Evolutionary conservation across 2,329 filamentous ascomycete species (phyloP).

Genomic region (Pleoardoris graminearum): DNA sequence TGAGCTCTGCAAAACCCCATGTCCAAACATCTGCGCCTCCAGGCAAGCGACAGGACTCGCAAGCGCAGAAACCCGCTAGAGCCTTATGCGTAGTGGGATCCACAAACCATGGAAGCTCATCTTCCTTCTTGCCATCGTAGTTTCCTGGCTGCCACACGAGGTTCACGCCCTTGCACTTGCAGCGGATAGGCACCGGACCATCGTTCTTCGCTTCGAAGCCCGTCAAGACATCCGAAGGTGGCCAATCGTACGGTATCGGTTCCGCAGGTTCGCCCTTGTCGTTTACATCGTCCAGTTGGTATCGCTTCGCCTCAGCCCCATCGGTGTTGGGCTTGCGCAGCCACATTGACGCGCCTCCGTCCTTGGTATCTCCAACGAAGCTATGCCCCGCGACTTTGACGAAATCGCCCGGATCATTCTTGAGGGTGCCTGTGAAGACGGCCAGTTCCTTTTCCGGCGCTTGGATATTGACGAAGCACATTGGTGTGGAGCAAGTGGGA

Average conservation of each 20-base stretch:
- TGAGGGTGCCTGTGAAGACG: constrained; percentile 48
- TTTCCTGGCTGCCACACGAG: constrained; percentile 45
- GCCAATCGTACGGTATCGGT: constrained; percentile 41
- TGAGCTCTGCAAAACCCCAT: constrained; percentile 52
- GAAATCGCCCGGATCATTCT: constrained; percentile 36
- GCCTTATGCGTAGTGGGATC: constrained; percentile 50
- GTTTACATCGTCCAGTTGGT: constrained; percentile 9
- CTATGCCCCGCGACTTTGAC: constrained; percentile 44
- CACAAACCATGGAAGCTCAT: constrained; percentile 50
- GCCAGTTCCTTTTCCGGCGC: constrained; percentile 26
- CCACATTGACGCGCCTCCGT: constrained; percentile 58
- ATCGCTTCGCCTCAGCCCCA: constrained; percentile 31
- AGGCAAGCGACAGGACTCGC: constrained; percentile 53
- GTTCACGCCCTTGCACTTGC: constrained; percentile 54
- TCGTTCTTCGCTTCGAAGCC: constrained; percentile 17
- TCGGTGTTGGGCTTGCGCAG: constrained; percentile 44
- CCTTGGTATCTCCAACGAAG: constrained; percentile 55
- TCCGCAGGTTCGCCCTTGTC: constrained; percentile 13
- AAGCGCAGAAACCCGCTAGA: constrained; percentile 49
- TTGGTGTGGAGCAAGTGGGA: constrained; percentile 47
- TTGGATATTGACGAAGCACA: constrained; percentile 47
- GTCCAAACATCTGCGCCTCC: constrained; percentile 50
- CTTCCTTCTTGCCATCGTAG: constrained; percentile 26
- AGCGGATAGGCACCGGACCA: constrained; percentile 46
- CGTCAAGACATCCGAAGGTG: constrained; percentile 12